Base-by-base conservation (phyloP, 106 monocot species). In the Dactylorhiza incarnata region DNA sequence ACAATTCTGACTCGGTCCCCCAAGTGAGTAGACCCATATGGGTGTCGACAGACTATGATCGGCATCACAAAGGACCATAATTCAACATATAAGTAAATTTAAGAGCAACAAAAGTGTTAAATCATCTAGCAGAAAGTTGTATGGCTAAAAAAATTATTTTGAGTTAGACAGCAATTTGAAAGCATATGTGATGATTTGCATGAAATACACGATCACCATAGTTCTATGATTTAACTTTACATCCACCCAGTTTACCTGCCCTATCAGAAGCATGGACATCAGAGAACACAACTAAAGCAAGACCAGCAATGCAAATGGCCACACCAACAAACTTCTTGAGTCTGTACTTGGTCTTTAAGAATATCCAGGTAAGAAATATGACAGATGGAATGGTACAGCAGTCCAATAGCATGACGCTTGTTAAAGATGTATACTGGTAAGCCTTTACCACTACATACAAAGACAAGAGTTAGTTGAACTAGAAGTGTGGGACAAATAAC, bases 371-470 rank as follows among this genome's bases (percentile, higher is more conserved):
- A 75, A 97, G 83, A 68, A 97, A 73, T 29, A 97, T 86, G 37
- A 97, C 96, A 77, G 84, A 97, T 55, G 96, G 96, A 65, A 97
- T 93, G 9, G 85, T 37, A 91, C 96, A 97, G 58, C 91, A 89
- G 81, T 93, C 93, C 78, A 97, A 79, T 73, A 97, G 82, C 96
- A 93, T 97, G 71, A 97, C 87, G 77, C 96, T 97, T 50, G 96
- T 97, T 81, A 97, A 78, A 69, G 90, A 91, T 77, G 96, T 93
- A 84, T 93, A 97, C 63, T 97, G 91, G 81, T 93, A 97, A 74
- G 96, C 93, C 79, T 97, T 97, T 71, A 97, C 93, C 74, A 96
- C 96, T 96, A 59, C 72, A 84, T n/a, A 73, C 13, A 75, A 26
- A 59, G 77, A 74, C 19, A 59, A 59, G 9, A 59, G 20, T 22